Base-by-base conservation (phyloP, 768 basidiomycete genomes). In the Clathrus columnatus region DNA sequence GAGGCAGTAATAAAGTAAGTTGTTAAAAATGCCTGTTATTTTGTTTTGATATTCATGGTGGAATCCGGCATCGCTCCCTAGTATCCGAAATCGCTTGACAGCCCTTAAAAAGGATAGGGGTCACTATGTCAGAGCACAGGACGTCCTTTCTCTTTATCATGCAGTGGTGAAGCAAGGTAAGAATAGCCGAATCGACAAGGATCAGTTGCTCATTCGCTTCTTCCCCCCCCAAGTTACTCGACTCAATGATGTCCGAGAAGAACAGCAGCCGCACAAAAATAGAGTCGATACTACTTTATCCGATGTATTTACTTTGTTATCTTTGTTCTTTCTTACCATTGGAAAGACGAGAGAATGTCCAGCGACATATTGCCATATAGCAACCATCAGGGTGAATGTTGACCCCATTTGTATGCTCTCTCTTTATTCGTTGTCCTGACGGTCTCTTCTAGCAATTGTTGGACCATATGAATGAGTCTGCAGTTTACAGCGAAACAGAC, bases 291-390 rank as follows among this genome's bases (percentile, higher is more conserved):
- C 91, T 5, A 89, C 92, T 4, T 82, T 99, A 46, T 85, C 91
- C 26, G 96, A 99, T 71, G 95, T 98, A 32, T 98, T 98, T 73
- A 85, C 82, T 65, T 78, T 99, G 48, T 80, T 99, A 44, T 95
- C 92, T 14, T 80, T 99, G 61, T 97, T 96, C 78, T 99, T 93
- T 75, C 83, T 99, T 63, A 96, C 94, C 32, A 93, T 99, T 59
- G 96, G 96, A 43, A 94, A 93, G 73, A 93, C 91, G 41, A 83
- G 85, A 61, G 94, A 97, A 69, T 85, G 86, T 8, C 94, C 95
- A 0, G 95, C 94, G 23, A 91, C 88, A 0, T 99, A 96, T 69
- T 91, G 90, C 60, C 96, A 98, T 64, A 84, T 98, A 60, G 91
- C 92, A 36, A 92, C 87, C 57, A 96, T 99, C 86, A 75, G 88